These are phyloP conservation scores for Cercospora zeae-maydis DNA, from an alignment of 2,329 filamentous ascomycete genomes.

Conservation along the genomic window DNA sequence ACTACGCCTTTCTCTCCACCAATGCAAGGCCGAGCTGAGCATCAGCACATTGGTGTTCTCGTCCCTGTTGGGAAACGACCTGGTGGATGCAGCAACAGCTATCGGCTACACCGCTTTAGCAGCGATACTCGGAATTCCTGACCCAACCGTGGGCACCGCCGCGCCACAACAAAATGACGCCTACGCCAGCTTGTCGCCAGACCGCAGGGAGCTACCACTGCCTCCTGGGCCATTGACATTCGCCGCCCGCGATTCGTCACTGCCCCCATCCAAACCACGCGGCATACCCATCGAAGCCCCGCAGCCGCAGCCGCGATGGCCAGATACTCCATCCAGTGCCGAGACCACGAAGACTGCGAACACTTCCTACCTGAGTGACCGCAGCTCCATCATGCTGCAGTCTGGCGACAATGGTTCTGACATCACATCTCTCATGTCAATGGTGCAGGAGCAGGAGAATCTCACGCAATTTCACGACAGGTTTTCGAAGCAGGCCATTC, in stretches of 20 bases:
- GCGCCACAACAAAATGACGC: background rate
- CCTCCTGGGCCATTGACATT: constrained; percentile 1
- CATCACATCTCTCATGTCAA: constrained; percentile 25
- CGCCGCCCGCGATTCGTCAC: constrained; percentile 3
- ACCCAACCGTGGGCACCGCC: constrained; percentile 14
- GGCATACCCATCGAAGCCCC: background rate
- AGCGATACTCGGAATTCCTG: constrained; percentile 54
- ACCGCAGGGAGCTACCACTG: constrained; percentile 10
- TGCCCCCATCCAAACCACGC: background rate
- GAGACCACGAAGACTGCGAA: constrained; percentile 15
- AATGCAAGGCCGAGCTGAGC: constrained; percentile 58
- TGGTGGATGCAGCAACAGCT: constrained; percentile 58
- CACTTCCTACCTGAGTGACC: constrained; percentile 15
- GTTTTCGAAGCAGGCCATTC: constrained; percentile 45
- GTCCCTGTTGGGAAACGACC: constrained; percentile 58
- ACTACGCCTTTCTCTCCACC: constrained; percentile 55
- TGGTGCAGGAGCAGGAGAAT: constrained; percentile 16
- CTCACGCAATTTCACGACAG: constrained; percentile 40
- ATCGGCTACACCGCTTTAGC: constrained; percentile 66
- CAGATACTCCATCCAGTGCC: background rate
- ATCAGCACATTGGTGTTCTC: constrained; percentile 53
- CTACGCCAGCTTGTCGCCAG: constrained; percentile 12
- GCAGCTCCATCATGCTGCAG: constrained; percentile 16
- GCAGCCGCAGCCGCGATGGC: background rate
- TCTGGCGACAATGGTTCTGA: constrained; percentile 19